These are phyloP conservation scores for Metschnikowia orientalis DNA, from an alignment of 805 yeast species.

Conservation along the genomic window DNA sequence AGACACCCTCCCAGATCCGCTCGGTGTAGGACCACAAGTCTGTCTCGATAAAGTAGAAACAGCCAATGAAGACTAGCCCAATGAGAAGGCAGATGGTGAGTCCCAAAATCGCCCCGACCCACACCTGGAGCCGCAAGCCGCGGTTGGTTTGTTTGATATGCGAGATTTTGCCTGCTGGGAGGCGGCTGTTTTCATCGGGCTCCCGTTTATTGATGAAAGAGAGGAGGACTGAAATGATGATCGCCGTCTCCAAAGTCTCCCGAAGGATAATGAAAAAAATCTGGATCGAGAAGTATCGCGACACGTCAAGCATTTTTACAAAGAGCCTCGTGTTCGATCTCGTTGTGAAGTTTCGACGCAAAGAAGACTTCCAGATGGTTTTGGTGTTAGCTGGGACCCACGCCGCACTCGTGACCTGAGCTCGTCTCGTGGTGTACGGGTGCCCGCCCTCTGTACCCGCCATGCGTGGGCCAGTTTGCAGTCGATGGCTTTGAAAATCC, in stretches of 20 bases:
- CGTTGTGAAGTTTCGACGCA: no score
- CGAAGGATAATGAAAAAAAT: constrained; percentile 69
- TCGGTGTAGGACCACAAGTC: constrained; percentile 88
- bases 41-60: constrained; percentile 73
- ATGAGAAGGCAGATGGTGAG: constrained; percentile 62
- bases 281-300: constrained; percentile 57
- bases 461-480: no score
- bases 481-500: no score
- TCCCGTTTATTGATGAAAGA: constrained; percentile 57
- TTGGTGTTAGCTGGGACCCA: no score
- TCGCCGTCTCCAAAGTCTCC: constrained; percentile 73
- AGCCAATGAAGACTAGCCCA: constrained; percentile 65
- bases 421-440: no score
- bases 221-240: constrained; percentile 68
- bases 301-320: constrained; percentile 18
- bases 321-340: no score
- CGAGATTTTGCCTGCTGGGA: constrained; percentile 4
- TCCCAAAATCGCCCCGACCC: constrained; percentile 78
- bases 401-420: no score
- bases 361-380: no score
- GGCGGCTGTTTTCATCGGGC: constrained; percentile 8
- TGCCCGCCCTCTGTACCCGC: no score
- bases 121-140: constrained; percentile 53
- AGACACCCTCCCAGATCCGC: constrained; percentile 82
- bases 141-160: constrained; percentile 13